A percentile compares a stretch with the other conserved stretches of the same genome.
These are phyloP conservation scores for Mortierella alpina DNA, from an alignment of 192 early-diverging fungal species.

Conservation along the genomic window DNA sequence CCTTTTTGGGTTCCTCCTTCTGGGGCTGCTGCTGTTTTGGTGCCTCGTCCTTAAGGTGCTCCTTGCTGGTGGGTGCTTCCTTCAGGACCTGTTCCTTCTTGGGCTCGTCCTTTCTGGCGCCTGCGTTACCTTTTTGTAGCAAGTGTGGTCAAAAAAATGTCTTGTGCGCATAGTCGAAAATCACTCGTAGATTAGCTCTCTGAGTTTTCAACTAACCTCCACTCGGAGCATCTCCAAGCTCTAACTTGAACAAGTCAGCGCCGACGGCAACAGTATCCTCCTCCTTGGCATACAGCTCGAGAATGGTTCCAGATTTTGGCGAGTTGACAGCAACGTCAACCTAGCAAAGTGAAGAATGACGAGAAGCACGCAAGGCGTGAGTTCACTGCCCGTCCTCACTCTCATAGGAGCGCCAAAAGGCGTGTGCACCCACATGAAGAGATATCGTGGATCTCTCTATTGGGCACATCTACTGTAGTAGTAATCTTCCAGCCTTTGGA, in stretches of 20 bases:
- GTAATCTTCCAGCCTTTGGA: too few relatives aligned
- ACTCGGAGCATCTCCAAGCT: constrained; percentile 75
- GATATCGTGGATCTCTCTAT: too few relatives aligned
- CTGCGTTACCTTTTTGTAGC: not conserved
- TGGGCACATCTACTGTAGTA: too few relatives aligned
- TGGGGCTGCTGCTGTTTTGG: constrained; percentile 58
- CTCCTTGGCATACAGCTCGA: constrained; percentile 85
- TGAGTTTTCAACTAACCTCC: constrained; percentile 50
- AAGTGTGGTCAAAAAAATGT: not conserved
- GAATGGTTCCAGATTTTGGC: constrained; percentile 88
- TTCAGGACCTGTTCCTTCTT: constrained; percentile 2
- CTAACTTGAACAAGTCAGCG: constrained; percentile 93
- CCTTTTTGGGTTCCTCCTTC: constrained; percentile 53
- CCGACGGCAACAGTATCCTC: constrained; percentile 91
- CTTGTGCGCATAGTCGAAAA: not conserved
- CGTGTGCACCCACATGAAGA: too few relatives aligned
- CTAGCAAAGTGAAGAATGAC: constrained; percentile 43
- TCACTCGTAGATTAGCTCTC: not conserved
- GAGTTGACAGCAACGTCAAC: constrained; percentile 98
- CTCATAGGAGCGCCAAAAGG: too few relatives aligned
- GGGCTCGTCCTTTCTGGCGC: constrained; percentile 2
- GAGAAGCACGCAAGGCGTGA: not conserved
- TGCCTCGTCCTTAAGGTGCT: constrained; percentile 15
- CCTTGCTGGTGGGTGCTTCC: too few relatives aligned
- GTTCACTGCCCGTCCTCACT: too few relatives aligned